Base-by-base conservation (phyloP, 2,329 filamentous ascomycete species). In the Phyllosticta citriasiana region DNA sequence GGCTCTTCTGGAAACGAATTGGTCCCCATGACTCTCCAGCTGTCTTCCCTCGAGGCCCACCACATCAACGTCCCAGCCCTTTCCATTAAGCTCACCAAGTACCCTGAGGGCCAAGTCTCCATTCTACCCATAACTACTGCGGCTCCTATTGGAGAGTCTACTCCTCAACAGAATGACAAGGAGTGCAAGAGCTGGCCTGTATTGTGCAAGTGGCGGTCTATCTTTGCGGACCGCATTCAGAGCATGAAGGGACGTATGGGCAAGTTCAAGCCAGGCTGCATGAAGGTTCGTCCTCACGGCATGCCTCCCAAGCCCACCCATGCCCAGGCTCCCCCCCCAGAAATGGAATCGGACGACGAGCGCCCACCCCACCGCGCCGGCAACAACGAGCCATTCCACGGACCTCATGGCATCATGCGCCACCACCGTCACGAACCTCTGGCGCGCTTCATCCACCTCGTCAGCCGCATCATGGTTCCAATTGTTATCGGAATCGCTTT, bases 401-500 rank as follows among this genome's bases (percentile, higher is more conserved):
- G 70, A 52, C 68, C 67, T 57, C 68, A 67, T 60, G 60, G 60
- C 33, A 58, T 55, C 51, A 57, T 62, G 51, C 67, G 63, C 62
- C 70, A 67, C 62, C 70, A 74, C 62, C 70, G 72, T 62, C 70
- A 72, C 56, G 71, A 72, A 59, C 53, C 57, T 30, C 68, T 71
- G 51, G 65, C 70, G 67, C 72, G 71, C 60, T 80, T 82, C 74
- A 71, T 76, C 59, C 74, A 78, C 63, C 72, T 84, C 26, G 65
- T 84, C 55, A 78, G 79, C 68, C 82, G 82, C 66, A 78, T 88
- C 57, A 78, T 82, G 64, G 77, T 90, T 50, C 88, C 88, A 1
- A 78, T 89, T 59, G 74, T 88, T 58, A 80, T 89, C 65, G 88
- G 88, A 62, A 80, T 90, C 65, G 79, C 84, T 25, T 85, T 86